Evolutionary conservation across 2,329 filamentous ascomycete genomes (phyloP).

Genomic region (Alternaria consortialis): DNA sequence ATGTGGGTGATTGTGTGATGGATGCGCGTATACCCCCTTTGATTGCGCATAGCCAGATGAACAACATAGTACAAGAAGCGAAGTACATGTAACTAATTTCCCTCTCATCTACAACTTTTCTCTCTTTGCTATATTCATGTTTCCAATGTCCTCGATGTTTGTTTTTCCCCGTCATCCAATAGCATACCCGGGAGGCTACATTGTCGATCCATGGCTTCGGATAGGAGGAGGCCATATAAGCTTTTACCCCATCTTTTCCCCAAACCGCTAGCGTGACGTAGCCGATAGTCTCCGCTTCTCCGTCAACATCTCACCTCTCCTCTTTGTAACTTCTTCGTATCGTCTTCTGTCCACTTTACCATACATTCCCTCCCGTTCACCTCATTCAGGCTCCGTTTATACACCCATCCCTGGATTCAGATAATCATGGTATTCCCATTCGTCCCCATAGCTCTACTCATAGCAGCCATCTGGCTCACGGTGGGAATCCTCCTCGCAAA

Average conservation of each 20-base stretch:
- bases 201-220: not conserved
- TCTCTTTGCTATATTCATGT: not conserved
- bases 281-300: not conserved
- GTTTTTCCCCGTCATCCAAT: not conserved
- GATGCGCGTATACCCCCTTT: constrained; percentile 8
- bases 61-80: too few species aligned
- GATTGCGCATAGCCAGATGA: not conserved
- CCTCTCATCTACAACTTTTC: not conserved
- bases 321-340: not conserved
- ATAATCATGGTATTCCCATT: constrained; percentile 10
- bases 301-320: not conserved
- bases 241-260: constrained; percentile 4
- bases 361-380: too few species aligned
- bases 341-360: too few species aligned
- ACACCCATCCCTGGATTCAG: too few species aligned
- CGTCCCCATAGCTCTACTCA: constrained; percentile 24
- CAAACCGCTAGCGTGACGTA: not conserved
- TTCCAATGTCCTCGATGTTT: not conserved
- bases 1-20: not conserved
- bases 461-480: constrained; percentile 27
- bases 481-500: constrained; percentile 28
- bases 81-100: not conserved
- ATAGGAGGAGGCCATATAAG: not conserved
- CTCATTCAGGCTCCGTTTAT: too few species aligned
- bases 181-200: not conserved